Evolutionary conservation across 2,329 filamentous ascomycete species (phyloP).

Genomic region (Alternaria metachromatica): DNA sequence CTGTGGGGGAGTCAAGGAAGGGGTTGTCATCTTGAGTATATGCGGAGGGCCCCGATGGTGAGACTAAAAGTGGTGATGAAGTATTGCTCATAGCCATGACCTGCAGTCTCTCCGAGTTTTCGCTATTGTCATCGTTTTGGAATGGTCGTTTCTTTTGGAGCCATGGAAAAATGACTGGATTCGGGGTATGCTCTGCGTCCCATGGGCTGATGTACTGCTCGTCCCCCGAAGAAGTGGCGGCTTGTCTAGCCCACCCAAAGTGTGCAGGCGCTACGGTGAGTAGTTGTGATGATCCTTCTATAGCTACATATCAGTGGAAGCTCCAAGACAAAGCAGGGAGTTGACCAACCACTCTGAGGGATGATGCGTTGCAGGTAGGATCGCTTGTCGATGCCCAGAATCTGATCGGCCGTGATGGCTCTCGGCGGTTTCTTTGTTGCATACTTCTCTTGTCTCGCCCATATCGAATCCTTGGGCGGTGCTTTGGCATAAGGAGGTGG

Average conservation of each 20-base stretch:
- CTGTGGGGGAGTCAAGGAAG: not conserved
- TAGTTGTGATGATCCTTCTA: constrained; percentile 9
- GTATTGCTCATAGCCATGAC: not conserved
- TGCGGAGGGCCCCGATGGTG: not conserved
- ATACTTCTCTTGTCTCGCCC: constrained; percentile 3
- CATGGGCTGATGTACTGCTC: constrained; percentile 12
- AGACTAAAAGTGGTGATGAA: not conserved
- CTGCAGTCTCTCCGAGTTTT: not conserved
- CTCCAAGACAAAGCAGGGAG: not conserved
- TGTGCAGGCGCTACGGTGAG: constrained; percentile 4
- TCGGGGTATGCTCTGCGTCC: constrained; percentile 16
- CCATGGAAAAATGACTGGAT: constrained; percentile 19
- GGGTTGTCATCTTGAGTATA: not conserved
- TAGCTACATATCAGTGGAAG: not conserved
- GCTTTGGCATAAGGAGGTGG: not conserved
- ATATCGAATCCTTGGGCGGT: constrained; percentile 1
- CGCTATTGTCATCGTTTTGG: not conserved
- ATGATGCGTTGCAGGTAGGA: constrained; percentile 4
- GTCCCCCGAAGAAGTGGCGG: not conserved
- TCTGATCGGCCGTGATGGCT: constrained; percentile 8
- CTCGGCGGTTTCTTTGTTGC: not conserved
- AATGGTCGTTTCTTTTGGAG: not conserved
- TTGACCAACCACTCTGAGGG: constrained; percentile 1
- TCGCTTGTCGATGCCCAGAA: constrained; percentile 15
- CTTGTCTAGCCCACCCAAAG: not conserved